Percentiles rank a stretch among this genome's conserved stretches.
Evolutionary conservation across 345 rosid genomes (phyloP).

Genomic region (Eucalyptus victrix): DNA sequence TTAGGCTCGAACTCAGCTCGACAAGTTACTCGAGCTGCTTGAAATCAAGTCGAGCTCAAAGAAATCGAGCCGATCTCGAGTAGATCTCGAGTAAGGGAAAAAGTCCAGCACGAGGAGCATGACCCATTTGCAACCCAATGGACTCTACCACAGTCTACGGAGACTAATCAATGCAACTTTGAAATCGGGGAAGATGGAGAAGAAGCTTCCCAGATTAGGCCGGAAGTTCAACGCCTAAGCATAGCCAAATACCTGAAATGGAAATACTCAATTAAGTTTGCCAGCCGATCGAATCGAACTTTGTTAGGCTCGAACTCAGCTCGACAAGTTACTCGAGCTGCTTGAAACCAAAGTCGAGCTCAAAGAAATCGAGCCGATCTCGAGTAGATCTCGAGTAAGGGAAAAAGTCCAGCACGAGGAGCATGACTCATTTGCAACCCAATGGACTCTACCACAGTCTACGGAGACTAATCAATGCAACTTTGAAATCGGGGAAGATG

Average conservation of each 20-base stretch:
- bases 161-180: background rate
- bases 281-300: too few species aligned
- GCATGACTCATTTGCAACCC: background rate
- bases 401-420: background rate
- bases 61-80: too few species aligned
- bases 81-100: background rate
- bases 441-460: too few species aligned
- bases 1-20: too few species aligned
- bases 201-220: background rate
- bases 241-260: too few species aligned
- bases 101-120: background rate
- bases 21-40: too few species aligned
- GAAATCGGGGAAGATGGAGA: background rate
- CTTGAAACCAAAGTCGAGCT: too few species aligned
- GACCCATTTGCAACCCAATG: background rate
- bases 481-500: background rate
- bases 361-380: too few species aligned
- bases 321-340: too few species aligned
- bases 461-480: background rate
- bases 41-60: too few species aligned
- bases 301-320: too few species aligned
- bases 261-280: too few species aligned
- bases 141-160: background rate
- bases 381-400: background rate
- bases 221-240: background rate